Evolutionary conservation across 768 basidiomycete genomes (phyloP).

Genomic region (Collybia nuda): DNA sequence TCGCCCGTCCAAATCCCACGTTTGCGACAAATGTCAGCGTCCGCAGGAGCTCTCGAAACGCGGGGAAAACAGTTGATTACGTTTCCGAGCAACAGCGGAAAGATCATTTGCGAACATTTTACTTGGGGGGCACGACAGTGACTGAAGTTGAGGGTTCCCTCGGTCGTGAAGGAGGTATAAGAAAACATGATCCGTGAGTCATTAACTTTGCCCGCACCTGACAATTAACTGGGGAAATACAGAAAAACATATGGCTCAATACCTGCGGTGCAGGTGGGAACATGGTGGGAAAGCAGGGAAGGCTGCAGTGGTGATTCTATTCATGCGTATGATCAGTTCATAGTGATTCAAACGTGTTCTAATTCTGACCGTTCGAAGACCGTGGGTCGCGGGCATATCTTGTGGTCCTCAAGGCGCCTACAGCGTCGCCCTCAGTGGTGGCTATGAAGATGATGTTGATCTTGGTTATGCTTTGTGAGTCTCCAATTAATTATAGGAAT

Average conservation of each 20-base stretch:
- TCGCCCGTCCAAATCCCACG: constrained; percentile 26
- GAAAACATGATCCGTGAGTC: constrained; percentile 54
- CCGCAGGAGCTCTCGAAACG: constrained; percentile 70
- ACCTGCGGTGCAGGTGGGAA: constrained; percentile 75
- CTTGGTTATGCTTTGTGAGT: constrained; percentile 81
- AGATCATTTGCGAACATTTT: constrained; percentile 35
- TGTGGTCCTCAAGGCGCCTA: constrained; percentile 69
- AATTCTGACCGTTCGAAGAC: constrained; percentile 39
- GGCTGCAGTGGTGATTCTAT: constrained; percentile 76
- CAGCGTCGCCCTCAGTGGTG: constrained; percentile 86
- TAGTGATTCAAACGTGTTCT: constrained; percentile 1
- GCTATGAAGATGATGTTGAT: constrained; percentile 86
- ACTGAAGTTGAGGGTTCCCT: constrained; percentile 32
- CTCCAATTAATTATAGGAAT: not conserved
- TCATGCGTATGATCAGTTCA: constrained; percentile 68
- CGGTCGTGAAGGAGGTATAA: constrained; percentile 33
- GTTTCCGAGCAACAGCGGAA: constrained; percentile 37
- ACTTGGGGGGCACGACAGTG: constrained; percentile 33
- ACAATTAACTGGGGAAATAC: not conserved
- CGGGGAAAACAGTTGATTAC: constrained; percentile 59
- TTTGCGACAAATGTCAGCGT: constrained; percentile 24
- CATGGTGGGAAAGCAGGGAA: constrained; percentile 77
- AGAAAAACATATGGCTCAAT: constrained; percentile 83
- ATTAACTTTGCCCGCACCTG: not conserved
- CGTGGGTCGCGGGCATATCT: constrained; percentile 83